Base-by-base conservation (phyloP, 2,329 filamentous ascomycete species). In the Exophiala xenobiotica region DNA sequence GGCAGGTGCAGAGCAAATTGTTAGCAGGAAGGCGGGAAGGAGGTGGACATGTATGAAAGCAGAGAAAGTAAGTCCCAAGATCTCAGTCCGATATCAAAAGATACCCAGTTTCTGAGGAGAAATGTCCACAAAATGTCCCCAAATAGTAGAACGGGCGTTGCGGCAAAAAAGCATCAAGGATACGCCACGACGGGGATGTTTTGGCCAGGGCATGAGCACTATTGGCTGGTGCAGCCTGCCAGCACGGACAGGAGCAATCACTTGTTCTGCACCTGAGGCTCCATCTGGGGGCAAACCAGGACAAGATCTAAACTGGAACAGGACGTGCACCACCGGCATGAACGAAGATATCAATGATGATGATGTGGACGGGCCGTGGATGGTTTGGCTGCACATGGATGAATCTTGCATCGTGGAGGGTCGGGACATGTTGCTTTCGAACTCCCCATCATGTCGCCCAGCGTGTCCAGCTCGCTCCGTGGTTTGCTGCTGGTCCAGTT, bases 21-120 rank as follows among this genome's bases (percentile, higher is more conserved):
- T 4, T 12, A 29, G 14, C 22, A 35, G 26, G 42, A 18, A 9
- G 39, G 40, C 24, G 20, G 31, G 22, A 46, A 14, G 29, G 39
- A 33, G 19, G 35, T 23, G 37, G 41, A 24, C 42, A 16, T 22
- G 20, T 31, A 27, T 31, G n/a, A 14, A 33, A 16, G 16, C 14
- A 11, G n/a, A 38, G 29, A 35, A 48, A 40, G 45, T n/a, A n/a
- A n/a, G n/a, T n/a, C n/a, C n/a, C n/a, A n/a, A 18, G 14, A 38
- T 7, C 35, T n/a, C n/a, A n/a, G n/a, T n/a, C n/a, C n/a, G n/a
- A n/a, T n/a, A n/a, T n/a, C n/a, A n/a, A n/a, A n/a, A n/a, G n/a
- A 35, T 35, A 12, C 18, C 31, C 31, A 35, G 31, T 35, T 35
- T 35, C 18, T 16, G 18, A 35, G 31, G 31, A 16, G 31, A 35